A percentile compares a stretch with the other conserved stretches of the same genome.
phyloP scores from a whole-genome alignment of 352 stramenopile species.

The Aphanomyces astaci region DNA sequence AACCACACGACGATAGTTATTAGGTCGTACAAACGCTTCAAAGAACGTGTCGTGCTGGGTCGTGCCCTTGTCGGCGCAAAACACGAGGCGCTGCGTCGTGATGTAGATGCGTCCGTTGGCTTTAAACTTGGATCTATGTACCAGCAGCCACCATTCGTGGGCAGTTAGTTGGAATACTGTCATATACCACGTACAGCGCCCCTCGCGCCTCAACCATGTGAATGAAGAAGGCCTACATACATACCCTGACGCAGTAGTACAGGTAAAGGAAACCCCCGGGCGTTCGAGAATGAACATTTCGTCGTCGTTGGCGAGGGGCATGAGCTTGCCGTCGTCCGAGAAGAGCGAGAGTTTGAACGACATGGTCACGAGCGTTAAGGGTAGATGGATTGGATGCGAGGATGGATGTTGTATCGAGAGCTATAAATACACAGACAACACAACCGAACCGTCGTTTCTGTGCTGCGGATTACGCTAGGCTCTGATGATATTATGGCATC shows the following conservation, averaged over 20 bases:
- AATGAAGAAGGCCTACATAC: too few relatives aligned
- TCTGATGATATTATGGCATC: too few relatives aligned
- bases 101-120: conserved; percentile 76
- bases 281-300: conserved; percentile 80
- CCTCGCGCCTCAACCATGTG: too few relatives aligned
- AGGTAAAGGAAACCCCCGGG: conserved; percentile 69
- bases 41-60: conserved; percentile 62
- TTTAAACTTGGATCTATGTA: conserved; percentile 47
- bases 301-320: conserved; percentile 69
- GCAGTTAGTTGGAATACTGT: too few relatives aligned
- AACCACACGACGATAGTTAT: conserved; percentile 8
- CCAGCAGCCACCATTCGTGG: background rate
- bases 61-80: conserved; percentile 61
- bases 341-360: conserved; percentile 70
- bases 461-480: too few relatives aligned
- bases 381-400: too few relatives aligned
- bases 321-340: conserved; percentile 55
- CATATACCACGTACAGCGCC: too few relatives aligned
- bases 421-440: conserved; percentile 13
- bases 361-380: conserved; percentile 42
- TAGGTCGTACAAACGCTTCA: conserved; percentile 50
- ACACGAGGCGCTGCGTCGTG: conserved; percentile 80
- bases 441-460: too few relatives aligned
- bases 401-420: background rate
- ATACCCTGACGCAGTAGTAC: conserved; percentile 46